A percentile compares a stretch with the other conserved stretches of the same genome.
Conservation (phyloP, 1,139 yeast genomes). For the Pichia sp. region DNA sequence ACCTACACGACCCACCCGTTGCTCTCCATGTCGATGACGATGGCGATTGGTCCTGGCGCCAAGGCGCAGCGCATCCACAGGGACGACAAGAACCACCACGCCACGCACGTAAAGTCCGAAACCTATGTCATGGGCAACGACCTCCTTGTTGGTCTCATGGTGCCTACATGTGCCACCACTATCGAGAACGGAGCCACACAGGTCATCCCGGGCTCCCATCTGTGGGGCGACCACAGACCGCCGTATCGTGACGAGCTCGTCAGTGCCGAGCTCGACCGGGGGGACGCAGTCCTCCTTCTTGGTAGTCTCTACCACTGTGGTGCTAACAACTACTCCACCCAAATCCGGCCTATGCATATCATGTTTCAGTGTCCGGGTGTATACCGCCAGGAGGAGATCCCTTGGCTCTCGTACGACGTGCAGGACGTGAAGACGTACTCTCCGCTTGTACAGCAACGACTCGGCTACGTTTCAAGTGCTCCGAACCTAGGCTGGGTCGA, state of each 20-base stretch:
- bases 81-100: constrained; percentile 30
- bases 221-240: constrained; percentile 24
- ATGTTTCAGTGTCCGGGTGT: constrained; percentile 21
- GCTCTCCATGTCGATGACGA: constrained; percentile 19
- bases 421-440: constrained; percentile 18
- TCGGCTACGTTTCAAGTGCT: constrained; percentile 18
- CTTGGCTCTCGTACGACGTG: constrained; percentile 16
- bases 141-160: constrained; percentile 24
- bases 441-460: constrained; percentile 14
- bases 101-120: constrained; percentile 20
- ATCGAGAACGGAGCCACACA: constrained; percentile 30
- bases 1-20: constrained; percentile 18
- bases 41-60: constrained; percentile 27
- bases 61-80: constrained; percentile 28
- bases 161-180: constrained; percentile 28
- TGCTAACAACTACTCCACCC: constrained; percentile 14
- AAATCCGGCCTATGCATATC: constrained; percentile 19
- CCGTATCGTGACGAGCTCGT: constrained; percentile 18
- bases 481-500: constrained; percentile 23
- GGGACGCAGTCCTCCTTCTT: constrained; percentile 19
- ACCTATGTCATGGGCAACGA: constrained; percentile 22
- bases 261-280: constrained; percentile 17
- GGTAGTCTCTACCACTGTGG: constrained; percentile 22
- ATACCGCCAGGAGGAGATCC: constrained; percentile 19
- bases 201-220: constrained; percentile 30